These are phyloP conservation scores for Phytopythium vexans DNA, from an alignment of 352 stramenopile genomes.

Conservation along the genomic window DNA sequence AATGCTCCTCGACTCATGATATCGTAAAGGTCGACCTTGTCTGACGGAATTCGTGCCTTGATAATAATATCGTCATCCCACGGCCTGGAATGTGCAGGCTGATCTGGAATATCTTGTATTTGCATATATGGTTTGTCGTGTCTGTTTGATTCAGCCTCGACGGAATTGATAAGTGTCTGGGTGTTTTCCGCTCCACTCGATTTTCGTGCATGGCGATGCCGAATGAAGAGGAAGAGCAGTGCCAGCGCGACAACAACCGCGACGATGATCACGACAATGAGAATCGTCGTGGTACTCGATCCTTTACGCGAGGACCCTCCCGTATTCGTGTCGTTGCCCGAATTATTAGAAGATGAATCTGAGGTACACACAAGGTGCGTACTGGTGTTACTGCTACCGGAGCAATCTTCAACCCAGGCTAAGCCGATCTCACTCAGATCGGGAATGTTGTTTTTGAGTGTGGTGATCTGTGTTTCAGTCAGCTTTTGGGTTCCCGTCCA, in stretches of 20 bases:
- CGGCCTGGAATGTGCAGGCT: slow-evolving; percentile 46
- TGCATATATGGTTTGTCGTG: slow-evolving; percentile 53
- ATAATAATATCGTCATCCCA: slow-evolving; percentile 43
- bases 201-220: slow-evolving; percentile 23
- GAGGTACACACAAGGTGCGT: too few relatives aligned
- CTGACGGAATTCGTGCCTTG: slow-evolving; percentile 38
- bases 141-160: slow-evolving; percentile 20
- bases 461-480: too few relatives aligned
- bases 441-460: too few relatives aligned
- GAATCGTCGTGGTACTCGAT: too few relatives aligned
- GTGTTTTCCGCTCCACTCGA: slow-evolving; percentile 20
- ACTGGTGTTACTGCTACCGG: too few relatives aligned
- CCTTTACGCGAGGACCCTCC: too few relatives aligned
- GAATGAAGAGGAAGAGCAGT: slow-evolving; percentile 37
- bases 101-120: slow-evolving; percentile 54
- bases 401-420: too few relatives aligned
- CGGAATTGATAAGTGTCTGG: slow-evolving; percentile 45
- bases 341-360: too few relatives aligned
- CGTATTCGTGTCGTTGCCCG: too few relatives aligned
- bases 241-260: slow-evolving; percentile 31
- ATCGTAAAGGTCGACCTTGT: slow-evolving; percentile 37
- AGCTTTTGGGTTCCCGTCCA: too few relatives aligned
- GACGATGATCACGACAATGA: slow-evolving; percentile 50
- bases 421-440: too few relatives aligned
- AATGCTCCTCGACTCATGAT: slow-evolving; percentile 42